Percentiles rank a stretch among this genome's conserved stretches.
These are phyloP conservation scores for Suhomyces ambrosiae DNA, from an alignment of 1,139 yeast species.

Conservation along the genomic window DNA sequence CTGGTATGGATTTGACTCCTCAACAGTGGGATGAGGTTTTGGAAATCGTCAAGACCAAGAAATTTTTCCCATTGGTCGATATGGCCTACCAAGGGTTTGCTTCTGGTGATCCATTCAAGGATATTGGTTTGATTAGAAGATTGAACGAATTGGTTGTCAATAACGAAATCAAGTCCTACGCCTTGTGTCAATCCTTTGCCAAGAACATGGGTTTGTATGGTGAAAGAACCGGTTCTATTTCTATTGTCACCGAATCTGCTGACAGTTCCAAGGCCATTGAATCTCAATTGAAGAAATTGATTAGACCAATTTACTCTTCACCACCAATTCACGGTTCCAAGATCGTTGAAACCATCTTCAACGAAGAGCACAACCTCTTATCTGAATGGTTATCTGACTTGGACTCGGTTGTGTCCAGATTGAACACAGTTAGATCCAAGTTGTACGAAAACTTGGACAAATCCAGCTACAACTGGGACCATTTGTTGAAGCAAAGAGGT, in stretches of 20 bases:
- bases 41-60: slow-evolving; percentile 55
- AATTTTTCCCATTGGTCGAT: slow-evolving; percentile 77
- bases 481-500: slow-evolving; percentile 86
- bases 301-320: slow-evolving; percentile 86
- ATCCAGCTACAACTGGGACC: slow-evolving; percentile 75
- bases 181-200: slow-evolving; percentile 90
- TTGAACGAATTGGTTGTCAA: slow-evolving; percentile 50
- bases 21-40: slow-evolving; percentile 80
- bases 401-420: slow-evolving; percentile 69
- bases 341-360: slow-evolving; percentile 75
- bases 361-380: slow-evolving; percentile 56
- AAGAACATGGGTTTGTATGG: slow-evolving; percentile 97
- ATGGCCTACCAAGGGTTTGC: slow-evolving; percentile 96
- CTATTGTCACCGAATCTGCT: slow-evolving; percentile 54
- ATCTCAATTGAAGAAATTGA: slow-evolving; percentile 78
- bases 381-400: slow-evolving; percentile 80
- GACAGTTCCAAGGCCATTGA: slow-evolving; percentile 54
- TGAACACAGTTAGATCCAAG: slow-evolving; percentile 71
- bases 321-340: slow-evolving; percentile 96
- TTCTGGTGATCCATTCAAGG: slow-evolving; percentile 61
- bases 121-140: slow-evolving; percentile 52
- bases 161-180: slow-evolving; percentile 53
- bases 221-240: slow-evolving; percentile 92
- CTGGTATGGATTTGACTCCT: slow-evolving; percentile 84
- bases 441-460: slow-evolving; percentile 60